Base-by-base conservation (phyloP, 148 eudicot genomes). In the Spergularia marina region DNA sequence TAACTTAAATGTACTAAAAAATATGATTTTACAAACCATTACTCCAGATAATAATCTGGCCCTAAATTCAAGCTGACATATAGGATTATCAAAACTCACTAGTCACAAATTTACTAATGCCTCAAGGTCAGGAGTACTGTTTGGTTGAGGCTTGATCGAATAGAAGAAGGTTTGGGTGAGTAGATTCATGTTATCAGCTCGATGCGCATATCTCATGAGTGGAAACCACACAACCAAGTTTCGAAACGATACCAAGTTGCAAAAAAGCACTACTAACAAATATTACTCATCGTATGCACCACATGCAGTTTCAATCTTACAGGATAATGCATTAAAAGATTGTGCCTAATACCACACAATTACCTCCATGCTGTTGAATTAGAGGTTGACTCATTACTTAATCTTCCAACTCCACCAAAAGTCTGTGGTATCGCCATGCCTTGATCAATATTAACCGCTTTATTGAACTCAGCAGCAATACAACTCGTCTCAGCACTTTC, bases 331-430 rank as follows among this genome's bases (percentile, higher is more conserved):
- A 53, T 56, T 54, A 23, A 62, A 15, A 36, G 15, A 41, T 52
- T 76, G 51, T 41, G 36, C 70, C 52, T 30, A 13, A 20, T 6
- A 65, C 34, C 23, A 65, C n/a, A 18, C 49, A 75, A 49, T 56
- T 80, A 91, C 98, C 97, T 86, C 83, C 81, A 90, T 62, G 73
- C 64, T 36, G 86, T 77, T 74, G 70, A 52, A 80, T 75, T 86
- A 47, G 74, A 62, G 71, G 49, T 77, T 53, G 88, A 60, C 68
- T 76, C 77, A 61, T 74, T 82, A 70, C 68, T 78, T 36, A 70
- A 77, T 80, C 86, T 84, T 77, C 89, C 85, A 25, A 58, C 56
- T 79, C 84, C 86, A 74, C 60, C 82, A 53, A 77, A 82, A 65
- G 88, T 79, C 68, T 87, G 91, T 52, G 74, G 77, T 51, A 86